Percentiles rank a stretch among this genome's conserved stretches.
phyloP scores from a whole-genome alignment of 768 basidiomycete species.

The Porpolomopsis calyptriformis region DNA sequence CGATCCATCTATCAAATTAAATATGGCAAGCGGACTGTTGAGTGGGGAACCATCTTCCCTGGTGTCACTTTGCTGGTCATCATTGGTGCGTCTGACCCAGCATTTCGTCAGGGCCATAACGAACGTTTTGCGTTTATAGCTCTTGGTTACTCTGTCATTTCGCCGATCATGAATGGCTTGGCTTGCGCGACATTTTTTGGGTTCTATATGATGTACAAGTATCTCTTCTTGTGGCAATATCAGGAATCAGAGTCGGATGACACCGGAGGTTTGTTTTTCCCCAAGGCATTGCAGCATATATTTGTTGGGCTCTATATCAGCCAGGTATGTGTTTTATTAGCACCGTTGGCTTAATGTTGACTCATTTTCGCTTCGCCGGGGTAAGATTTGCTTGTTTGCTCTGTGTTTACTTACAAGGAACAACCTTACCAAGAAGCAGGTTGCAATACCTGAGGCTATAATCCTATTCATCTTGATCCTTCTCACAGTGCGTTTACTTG shows the following conservation, averaged over 20 bases:
- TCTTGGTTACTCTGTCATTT: conserved; percentile 77
- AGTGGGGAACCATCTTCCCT: conserved; percentile 72
- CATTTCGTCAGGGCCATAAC: background rate
- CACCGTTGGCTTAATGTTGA: background rate
- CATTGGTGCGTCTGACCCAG: conserved; percentile 46
- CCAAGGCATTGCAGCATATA: conserved; percentile 84
- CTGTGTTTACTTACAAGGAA: conserved; percentile 83
- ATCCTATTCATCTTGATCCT: conserved; percentile 80
- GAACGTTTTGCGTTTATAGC: conserved; percentile 25
- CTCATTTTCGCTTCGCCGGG: no score
- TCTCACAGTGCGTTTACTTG: conserved; percentile 51
- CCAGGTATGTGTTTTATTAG: conserved; percentile 28
- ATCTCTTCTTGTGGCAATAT: conserved; percentile 72
- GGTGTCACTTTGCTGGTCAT: conserved; percentile 67
- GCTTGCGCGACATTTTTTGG: conserved; percentile 72
- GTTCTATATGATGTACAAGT: conserved; percentile 79
- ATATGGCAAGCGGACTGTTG: conserved; percentile 54
- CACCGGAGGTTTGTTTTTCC: conserved; percentile 93
- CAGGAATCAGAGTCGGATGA: conserved; percentile 61
- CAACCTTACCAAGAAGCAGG: conserved; percentile 32
- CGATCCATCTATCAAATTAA: conserved; percentile 78
- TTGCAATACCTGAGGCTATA: conserved; percentile 63
- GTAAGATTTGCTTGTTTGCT: conserved; percentile 57
- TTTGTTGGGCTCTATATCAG: conserved; percentile 93
- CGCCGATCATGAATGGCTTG: conserved; percentile 89